Evolutionary conservation across 2,329 filamentous ascomycete genomes (phyloP).

Genomic region (Cercospora canescens): DNA sequence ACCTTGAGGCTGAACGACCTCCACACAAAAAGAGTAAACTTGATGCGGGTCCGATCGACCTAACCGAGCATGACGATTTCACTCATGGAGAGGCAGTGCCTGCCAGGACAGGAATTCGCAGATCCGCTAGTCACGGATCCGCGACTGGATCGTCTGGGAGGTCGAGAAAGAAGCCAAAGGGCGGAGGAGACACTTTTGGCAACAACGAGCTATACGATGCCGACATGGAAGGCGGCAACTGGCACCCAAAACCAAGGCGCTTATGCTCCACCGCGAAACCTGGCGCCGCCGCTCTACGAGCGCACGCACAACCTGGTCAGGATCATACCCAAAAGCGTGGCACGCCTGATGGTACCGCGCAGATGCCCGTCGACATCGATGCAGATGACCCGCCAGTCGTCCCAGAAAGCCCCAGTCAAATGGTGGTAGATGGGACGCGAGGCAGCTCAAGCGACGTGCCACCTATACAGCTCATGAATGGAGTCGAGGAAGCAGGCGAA

Average conservation of each 20-base stretch:
- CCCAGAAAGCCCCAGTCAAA: not conserved
- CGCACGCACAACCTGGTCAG: not conserved
- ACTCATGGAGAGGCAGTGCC: not conserved
- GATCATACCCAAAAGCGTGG: not conserved
- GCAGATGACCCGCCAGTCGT: not conserved
- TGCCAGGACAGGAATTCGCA: not conserved
- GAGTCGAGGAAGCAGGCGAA: not conserved
- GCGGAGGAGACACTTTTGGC: slow-evolving; percentile 3
- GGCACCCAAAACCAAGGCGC: not conserved
- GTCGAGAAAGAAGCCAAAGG: not conserved
- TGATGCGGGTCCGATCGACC: not conserved
- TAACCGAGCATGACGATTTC: not conserved
- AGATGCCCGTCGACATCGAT: not conserved
- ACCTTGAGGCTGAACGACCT: not conserved
- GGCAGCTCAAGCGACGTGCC: not conserved
- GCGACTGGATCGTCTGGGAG: not conserved
- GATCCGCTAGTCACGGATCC: slow-evolving; percentile 1
- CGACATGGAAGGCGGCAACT: not conserved
- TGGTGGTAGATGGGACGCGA: not conserved
- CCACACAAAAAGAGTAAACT: not conserved
- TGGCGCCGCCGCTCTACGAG: not conserved
- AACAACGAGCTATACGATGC: not conserved
- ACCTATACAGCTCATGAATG: not conserved
- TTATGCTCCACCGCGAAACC: not conserved
- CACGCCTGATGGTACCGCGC: not conserved